phyloP scores from a whole-genome alignment of 768 basidiomycete genomes.

The Dioszegia hungarica region DNA sequence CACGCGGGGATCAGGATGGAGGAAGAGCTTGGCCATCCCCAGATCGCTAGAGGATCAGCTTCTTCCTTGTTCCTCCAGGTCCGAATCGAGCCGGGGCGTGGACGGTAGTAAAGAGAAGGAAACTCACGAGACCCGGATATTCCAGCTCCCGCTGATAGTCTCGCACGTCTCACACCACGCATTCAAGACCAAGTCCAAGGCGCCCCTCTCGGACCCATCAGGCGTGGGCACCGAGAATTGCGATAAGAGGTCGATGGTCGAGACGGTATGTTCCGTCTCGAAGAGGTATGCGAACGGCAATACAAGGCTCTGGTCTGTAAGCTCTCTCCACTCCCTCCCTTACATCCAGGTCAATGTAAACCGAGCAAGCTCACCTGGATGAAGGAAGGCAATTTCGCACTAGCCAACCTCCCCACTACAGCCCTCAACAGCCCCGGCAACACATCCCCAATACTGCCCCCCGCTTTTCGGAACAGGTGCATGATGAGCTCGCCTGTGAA shows the following conservation, averaged over 20 bases:
- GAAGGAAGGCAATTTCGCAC: slow-evolving; percentile 85
- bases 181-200: slow-evolving; percentile 79
- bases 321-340: background rate
- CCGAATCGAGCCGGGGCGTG: too few relatives aligned
- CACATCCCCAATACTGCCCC: slow-evolving; percentile 72
- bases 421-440: slow-evolving; percentile 81
- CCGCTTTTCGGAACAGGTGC: slow-evolving; percentile 78
- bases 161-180: slow-evolving; percentile 94
- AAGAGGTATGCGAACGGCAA: slow-evolving; percentile 92
- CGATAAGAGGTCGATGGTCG: slow-evolving; percentile 72
- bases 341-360: background rate
- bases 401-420: slow-evolving; percentile 72
- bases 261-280: slow-evolving; percentile 70
- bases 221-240: slow-evolving; percentile 53
- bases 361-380: slow-evolving; percentile 59
- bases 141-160: slow-evolving; percentile 94
- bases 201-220: slow-evolving; percentile 55
- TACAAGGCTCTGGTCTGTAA: slow-evolving; percentile 64
- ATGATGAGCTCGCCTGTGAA: slow-evolving; percentile 93
- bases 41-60: slow-evolving; percentile 55
- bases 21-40: slow-evolving; percentile 70
- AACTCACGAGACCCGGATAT: slow-evolving; percentile 63
- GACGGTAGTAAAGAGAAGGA: too few relatives aligned
- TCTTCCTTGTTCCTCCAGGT: too few relatives aligned
- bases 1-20: slow-evolving; percentile 62